These are phyloP conservation scores for Aspergillus bertholletiae DNA, from an alignment of 495 filamentous ascomycete genomes.

Conservation along the genomic window DNA sequence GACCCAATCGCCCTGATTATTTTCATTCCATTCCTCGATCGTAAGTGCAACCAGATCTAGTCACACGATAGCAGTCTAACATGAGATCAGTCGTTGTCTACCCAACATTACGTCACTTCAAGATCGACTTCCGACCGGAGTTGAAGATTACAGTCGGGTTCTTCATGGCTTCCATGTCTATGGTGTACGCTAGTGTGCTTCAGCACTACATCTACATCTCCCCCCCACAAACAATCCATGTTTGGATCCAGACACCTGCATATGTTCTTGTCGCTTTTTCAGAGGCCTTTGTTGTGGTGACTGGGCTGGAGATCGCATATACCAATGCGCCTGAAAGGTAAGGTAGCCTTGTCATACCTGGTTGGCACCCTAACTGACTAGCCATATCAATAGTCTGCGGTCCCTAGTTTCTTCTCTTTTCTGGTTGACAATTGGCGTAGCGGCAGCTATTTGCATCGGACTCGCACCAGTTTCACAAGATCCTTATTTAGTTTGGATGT, in stretches of 20 bases:
- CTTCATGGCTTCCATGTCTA: constrained; percentile 50
- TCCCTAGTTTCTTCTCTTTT: constrained; percentile 27
- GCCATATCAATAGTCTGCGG: constrained; percentile 11
- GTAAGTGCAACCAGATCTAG: constrained; percentile 15
- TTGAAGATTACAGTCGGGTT: constrained; percentile 63
- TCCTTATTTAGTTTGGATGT: constrained; percentile 49
- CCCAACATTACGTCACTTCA: constrained; percentile 28
- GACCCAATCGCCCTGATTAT: constrained; percentile 62
- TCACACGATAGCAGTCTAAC: constrained; percentile 33
- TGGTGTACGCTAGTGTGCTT: constrained; percentile 52
- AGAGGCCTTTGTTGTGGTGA: constrained; percentile 57
- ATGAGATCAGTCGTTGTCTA: constrained; percentile 37
- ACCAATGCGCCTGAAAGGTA: constrained; percentile 26
- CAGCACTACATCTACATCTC: constrained; percentile 57
- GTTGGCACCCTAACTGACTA: neutral
- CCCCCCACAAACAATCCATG: constrained; percentile 34
- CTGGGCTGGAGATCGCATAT: constrained; percentile 45
- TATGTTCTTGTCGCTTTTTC: constrained; percentile 56
- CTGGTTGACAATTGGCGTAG: constrained; percentile 23
- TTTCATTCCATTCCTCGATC: constrained; percentile 59
- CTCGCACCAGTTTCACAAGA: constrained; percentile 27
- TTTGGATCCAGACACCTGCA: constrained; percentile 52
- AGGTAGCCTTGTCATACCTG: neutral
- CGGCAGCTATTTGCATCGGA: constrained; percentile 24
- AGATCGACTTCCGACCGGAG: constrained; percentile 59